Percentiles rank a stretch among this genome's conserved stretches.
phyloP scores from a whole-genome alignment of 257 asterid species.

The Scutellaria minor region DNA sequence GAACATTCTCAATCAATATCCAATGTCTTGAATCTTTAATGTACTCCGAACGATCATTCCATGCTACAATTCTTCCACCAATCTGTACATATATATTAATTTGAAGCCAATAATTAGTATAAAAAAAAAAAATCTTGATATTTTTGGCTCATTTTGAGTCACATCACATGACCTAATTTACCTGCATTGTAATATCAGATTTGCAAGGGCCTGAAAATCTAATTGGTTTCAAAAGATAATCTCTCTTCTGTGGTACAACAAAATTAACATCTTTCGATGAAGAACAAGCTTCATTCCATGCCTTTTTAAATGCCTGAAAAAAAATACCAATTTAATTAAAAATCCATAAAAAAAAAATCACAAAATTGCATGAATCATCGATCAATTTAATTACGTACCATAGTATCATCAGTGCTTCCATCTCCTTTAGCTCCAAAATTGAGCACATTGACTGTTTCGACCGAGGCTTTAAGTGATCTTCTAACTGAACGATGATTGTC shows the following conservation, averaged over 20 bases:
- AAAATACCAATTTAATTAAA: too few species aligned
- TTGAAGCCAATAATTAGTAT: too few species aligned
- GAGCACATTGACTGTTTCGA: conserved; percentile 44
- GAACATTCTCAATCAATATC: conserved; percentile 53
- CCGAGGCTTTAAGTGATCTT: conserved; percentile 29
- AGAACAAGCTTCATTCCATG: conserved; percentile 62
- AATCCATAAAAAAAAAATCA: neutral
- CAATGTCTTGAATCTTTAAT: conserved; percentile 57
- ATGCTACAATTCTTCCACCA: conserved; percentile 61
- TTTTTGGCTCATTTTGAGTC: too few species aligned
- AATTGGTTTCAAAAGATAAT: conserved; percentile 50
- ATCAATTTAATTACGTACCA: conserved; percentile 41
- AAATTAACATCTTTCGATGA: conserved; percentile 43
- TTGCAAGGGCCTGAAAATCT: conserved; percentile 70
- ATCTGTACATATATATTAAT: conserved; percentile 42
- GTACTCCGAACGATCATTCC: conserved; percentile 53
- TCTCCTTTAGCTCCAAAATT: conserved; percentile 68
- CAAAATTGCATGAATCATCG: neutral
- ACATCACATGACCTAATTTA: neutral
- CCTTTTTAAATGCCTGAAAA: conserved; percentile 57
- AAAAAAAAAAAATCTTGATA: too few species aligned
- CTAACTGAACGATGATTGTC: conserved; percentile 26
- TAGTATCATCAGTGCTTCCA: conserved; percentile 58
- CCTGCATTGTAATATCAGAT: conserved; percentile 57
- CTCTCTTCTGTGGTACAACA: conserved; percentile 46